A percentile compares a stretch with the other conserved stretches of the same genome.
Evolutionary conservation across 169 alveolate species (phyloP).

Genomic region (Blepharisma undulans): DNA sequence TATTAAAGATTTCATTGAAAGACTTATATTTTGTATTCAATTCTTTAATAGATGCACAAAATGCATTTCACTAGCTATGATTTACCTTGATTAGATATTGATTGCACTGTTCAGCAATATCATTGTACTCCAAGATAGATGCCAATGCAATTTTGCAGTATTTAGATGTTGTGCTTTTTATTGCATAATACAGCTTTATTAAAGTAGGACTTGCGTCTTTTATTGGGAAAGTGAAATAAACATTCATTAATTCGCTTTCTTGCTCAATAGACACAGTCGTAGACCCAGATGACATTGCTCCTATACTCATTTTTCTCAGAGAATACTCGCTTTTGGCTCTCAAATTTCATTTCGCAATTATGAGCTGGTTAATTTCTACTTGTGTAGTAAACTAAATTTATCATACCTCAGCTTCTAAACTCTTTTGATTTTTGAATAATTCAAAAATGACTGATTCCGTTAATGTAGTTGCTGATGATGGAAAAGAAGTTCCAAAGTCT

Average conservation of each 20-base stretch:
- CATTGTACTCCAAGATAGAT: background rate
- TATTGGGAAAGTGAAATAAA: background rate
- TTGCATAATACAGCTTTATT: background rate
- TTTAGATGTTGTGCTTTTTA: background rate
- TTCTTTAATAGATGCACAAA: background rate
- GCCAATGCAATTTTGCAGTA: background rate
- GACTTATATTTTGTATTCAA: background rate
- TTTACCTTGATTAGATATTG: background rate
- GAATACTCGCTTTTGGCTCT: background rate
- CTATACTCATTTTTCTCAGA: background rate
- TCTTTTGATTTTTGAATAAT: background rate
- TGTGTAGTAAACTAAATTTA: background rate
- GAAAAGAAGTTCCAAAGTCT: background rate
- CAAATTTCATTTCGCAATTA: background rate
- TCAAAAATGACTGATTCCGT: background rate
- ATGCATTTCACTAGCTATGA: slow-evolving; percentile 22
- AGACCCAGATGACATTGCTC: background rate
- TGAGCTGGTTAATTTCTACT: background rate
- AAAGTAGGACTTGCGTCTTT: background rate
- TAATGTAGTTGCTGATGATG: background rate
- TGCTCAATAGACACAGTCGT: background rate
- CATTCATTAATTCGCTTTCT: background rate
- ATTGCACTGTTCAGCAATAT: background rate
- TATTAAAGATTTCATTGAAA: background rate
- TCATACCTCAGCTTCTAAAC: background rate